Evolutionary conservation across 805 yeast species (phyloP).

Genomic region (Suhomyces canberraensis): DNA sequence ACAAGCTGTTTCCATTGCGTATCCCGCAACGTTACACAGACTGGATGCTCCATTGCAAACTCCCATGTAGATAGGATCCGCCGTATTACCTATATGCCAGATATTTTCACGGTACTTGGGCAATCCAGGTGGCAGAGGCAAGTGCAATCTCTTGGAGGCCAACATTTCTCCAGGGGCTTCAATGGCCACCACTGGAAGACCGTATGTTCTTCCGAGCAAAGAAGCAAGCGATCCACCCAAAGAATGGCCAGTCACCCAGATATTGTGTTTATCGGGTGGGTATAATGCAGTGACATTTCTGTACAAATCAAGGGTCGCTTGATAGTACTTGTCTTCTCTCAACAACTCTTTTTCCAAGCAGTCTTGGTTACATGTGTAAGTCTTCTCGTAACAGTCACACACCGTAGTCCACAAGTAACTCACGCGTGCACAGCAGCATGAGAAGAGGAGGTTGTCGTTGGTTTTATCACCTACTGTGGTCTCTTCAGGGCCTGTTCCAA

Average conservation of each 20-base stretch:
- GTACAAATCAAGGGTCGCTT: conserved; percentile 74
- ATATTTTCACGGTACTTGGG: conserved; percentile 75
- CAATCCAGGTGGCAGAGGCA: conserved; percentile 91
- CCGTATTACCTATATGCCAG: conserved; percentile 96
- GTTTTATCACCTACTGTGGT: conserved; percentile 78
- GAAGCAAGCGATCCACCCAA: conserved; percentile 86
- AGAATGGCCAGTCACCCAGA: conserved; percentile 96
- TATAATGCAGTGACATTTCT: conserved; percentile 64
- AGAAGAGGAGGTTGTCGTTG: conserved; percentile 85
- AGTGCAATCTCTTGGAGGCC: conserved; percentile 78
- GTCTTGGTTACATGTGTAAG: conserved; percentile 84
- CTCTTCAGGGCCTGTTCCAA: conserved; percentile 51
- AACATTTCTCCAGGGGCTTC: conserved; percentile 92
- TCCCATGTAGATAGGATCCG: conserved; percentile 96
- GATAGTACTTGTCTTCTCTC: conserved; percentile 76
- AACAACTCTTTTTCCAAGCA: conserved; percentile 78
- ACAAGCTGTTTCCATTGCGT: conserved; percentile 95
- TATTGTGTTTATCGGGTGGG: conserved; percentile 56
- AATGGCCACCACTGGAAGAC: conserved; percentile 83
- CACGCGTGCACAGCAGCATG: conserved; percentile 94
- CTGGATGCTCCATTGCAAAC: conserved; percentile 93
- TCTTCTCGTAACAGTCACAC: conserved; percentile 83
- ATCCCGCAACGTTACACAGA: conserved; percentile 86
- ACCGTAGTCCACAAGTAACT: conserved; percentile 91
- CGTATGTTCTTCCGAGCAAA: conserved; percentile 82